Base-by-base conservation (phyloP, 2,329 filamentous ascomycete species). In the Neofusicoccum kwambonambiense region DNA sequence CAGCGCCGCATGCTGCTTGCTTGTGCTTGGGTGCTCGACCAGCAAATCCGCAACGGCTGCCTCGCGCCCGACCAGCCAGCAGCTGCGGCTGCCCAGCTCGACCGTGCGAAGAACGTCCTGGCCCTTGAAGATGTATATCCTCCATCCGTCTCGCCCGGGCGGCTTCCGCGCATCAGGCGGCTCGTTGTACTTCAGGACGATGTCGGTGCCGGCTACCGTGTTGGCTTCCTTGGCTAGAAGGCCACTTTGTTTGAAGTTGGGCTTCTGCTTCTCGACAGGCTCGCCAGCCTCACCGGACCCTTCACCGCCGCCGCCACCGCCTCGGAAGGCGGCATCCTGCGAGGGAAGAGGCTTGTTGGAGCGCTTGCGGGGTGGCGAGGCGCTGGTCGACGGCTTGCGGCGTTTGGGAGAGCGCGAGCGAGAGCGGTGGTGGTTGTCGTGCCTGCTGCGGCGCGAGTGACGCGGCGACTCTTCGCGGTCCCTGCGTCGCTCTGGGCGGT, bases 131-230 rank as follows among this genome's bases (percentile, higher is more conserved):
- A 97, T 86, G 75, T 96, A 98, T 54, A 99, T 82, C 66, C 91
- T 91, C 94, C 94, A 99, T 65, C 87, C 81, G 70, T 95, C 88
- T 63, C 87, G 89, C 0, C 89, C 74, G 0, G 93, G 84, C 0
- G 95, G 92, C 71, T 97, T 97, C 66, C 95, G 90, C 57, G 94
- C 92, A 80, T 99, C 95, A 11, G 92, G 81, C 1, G 95, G 95
- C 78, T 99, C 95, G 79, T 97, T 91, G 77, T 99, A 99, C 81
- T 98, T 98, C 52, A 99, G 86, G 3, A 92, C 87, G 63, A 97
- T 88, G 22, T 85, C 85, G 3, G 88, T 90, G 65, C 91, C 92
- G 9, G 86, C 86, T 68, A 96, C 88, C 7, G 87, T 87, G 76
- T 99, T 98, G 60, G 93, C 93, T 68, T 92, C 93, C 50, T 93